Evolutionary conservation across 176 grass and related monocot species (phyloP).

Genomic region (Hordeum marinum): DNA sequence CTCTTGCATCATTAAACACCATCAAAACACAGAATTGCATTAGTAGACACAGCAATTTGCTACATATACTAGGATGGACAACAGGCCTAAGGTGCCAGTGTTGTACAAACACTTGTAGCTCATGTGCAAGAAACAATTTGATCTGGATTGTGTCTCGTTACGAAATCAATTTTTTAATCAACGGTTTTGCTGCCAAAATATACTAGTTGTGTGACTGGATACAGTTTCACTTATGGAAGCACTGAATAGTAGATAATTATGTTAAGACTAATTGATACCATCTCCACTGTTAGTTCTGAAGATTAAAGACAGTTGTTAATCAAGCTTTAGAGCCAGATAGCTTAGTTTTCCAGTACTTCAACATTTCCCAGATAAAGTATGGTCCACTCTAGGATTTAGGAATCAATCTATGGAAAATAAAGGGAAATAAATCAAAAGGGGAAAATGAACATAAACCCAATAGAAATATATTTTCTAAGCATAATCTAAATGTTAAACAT

Average conservation of each 20-base stretch:
- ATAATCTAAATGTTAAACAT: no score
- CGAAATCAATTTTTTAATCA: background rate
- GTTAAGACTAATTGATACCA: background rate
- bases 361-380: background rate
- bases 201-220: background rate
- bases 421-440: no score
- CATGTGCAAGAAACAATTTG: background rate
- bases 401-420: background rate
- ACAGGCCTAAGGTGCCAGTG: background rate
- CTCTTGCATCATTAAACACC: background rate
- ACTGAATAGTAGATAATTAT: background rate
- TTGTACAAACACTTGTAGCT: background rate
- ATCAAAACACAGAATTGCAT: background rate
- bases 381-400: background rate
- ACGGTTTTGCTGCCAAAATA: background rate
- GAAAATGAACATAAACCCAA: no score
- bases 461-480: no score
- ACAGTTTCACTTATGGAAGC: background rate
- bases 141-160: background rate
- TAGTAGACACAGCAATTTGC: background rate
- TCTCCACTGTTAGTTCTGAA: background rate
- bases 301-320: background rate
- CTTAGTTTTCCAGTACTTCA: background rate
- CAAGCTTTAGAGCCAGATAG: background rate
- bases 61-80: background rate